phyloP scores from a whole-genome alignment of 306 rosid genomes.

The Ormosia emarginata region DNA sequence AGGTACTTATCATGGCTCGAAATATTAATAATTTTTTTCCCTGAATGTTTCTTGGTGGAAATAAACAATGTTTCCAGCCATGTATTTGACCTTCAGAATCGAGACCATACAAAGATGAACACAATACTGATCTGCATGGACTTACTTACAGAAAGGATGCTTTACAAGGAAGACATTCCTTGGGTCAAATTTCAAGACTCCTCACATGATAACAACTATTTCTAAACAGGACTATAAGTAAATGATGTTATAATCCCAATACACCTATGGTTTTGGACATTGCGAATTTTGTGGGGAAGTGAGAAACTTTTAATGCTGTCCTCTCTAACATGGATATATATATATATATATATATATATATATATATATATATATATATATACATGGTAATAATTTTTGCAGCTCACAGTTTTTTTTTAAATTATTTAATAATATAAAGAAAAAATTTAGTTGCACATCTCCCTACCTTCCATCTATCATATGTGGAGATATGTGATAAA shows the following conservation, averaged over 20 bases:
- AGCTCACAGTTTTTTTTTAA: not conserved
- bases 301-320: slow-evolving; percentile 37
- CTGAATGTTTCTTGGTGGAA: not conserved
- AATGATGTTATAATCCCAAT: slow-evolving; percentile 19
- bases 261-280: slow-evolving; percentile 30
- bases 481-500: too few relatives aligned
- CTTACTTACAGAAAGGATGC: slow-evolving; percentile 16
- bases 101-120: not conserved
- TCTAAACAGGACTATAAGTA: not conserved
- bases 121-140: not conserved
- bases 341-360: not conserved
- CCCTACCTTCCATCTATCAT: too few relatives aligned
- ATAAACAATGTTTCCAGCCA: slow-evolving; percentile 4
- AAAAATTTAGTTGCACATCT: too few relatives aligned
- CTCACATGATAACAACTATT: slow-evolving; percentile 28
- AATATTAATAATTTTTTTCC: not conserved
- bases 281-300: not conserved
- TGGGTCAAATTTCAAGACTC: slow-evolving; percentile 34
- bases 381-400: not conserved
- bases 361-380: not conserved
- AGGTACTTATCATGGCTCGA: not conserved
- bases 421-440: not conserved
- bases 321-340: slow-evolving; percentile 5
- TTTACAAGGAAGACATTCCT: slow-evolving; percentile 33
- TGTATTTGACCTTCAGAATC: slow-evolving; percentile 9